Evolutionary conservation across 345 rosid genomes (phyloP).

Genomic region (Brassica carinata): DNA sequence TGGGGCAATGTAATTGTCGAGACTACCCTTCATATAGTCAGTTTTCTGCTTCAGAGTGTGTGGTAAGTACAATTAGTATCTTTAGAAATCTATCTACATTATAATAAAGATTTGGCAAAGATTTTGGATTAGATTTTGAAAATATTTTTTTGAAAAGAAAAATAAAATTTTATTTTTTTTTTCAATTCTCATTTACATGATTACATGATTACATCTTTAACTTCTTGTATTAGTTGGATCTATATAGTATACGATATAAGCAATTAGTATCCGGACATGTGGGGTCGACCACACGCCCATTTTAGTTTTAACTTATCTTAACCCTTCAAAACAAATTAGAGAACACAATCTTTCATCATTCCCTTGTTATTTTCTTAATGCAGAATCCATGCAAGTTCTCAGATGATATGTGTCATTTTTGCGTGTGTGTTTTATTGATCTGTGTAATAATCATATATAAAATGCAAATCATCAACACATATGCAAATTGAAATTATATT

Average conservation of each 20-base stretch:
- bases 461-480: neutral
- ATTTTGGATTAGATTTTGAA: no score
- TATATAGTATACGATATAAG: neutral
- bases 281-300: conserved; percentile 41
- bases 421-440: neutral
- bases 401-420: neutral
- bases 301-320: conserved; percentile 1
- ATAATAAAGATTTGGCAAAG: no score
- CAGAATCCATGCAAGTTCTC: neutral
- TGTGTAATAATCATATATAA: neutral
- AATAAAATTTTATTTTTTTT: no score
- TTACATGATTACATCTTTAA: neutral
- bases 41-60: no score
- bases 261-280: conserved; percentile 25
- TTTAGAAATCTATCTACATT: no score
- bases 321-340: conserved; percentile 1
- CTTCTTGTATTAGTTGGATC: neutral
- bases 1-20: no score
- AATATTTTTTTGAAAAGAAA: no score
- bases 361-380: neutral
- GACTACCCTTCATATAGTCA: no score
- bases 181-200: neutral
- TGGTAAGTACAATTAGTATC: no score
- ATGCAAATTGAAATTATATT: neutral
- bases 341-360: neutral